These are phyloP conservation scores for Rhizopus arrhizus DNA, from an alignment of 371 early-diverging fungal species.

Conservation along the genomic window DNA sequence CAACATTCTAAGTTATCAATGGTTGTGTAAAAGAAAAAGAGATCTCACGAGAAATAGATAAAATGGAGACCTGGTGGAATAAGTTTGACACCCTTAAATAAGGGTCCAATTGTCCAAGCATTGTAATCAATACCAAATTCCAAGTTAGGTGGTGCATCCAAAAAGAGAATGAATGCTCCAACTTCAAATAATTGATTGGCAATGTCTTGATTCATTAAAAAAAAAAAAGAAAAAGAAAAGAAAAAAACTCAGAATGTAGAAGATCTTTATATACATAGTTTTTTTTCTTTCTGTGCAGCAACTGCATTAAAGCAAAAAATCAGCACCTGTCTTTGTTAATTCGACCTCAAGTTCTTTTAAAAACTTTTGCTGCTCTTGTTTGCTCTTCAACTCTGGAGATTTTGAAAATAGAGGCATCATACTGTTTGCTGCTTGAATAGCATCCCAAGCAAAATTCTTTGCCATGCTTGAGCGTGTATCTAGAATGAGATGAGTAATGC, in stretches of 20 bases:
- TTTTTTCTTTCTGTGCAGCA: neutral
- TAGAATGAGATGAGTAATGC: neutral
- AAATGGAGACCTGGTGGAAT: conserved; percentile 96
- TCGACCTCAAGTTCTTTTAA: no score
- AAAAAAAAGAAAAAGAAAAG: neutral
- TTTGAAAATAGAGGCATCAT: neutral
- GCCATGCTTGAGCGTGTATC: neutral
- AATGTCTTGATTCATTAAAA: conserved; percentile 60
- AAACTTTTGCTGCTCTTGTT: no score
- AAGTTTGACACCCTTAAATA: conserved; percentile 90
- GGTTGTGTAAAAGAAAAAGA: neutral
- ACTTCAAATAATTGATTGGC: conserved; percentile 73
- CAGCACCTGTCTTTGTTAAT: no score
- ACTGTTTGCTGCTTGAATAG: neutral
- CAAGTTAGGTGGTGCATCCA: conserved; percentile 79
- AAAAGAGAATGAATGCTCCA: conserved; percentile 78
- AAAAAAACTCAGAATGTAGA: neutral
- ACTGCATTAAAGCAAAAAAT: neutral
- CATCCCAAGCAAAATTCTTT: neutral
- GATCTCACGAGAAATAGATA: conserved; percentile 77
- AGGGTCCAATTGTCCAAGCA: conserved; percentile 89
- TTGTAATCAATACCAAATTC: conserved; percentile 93
- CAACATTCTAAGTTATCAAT: neutral
- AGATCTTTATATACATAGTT: neutral
- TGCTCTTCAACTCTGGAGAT: no score